phyloP scores from a whole-genome alignment of 345 rosid genomes.

The Eucalyptus polybractea region DNA sequence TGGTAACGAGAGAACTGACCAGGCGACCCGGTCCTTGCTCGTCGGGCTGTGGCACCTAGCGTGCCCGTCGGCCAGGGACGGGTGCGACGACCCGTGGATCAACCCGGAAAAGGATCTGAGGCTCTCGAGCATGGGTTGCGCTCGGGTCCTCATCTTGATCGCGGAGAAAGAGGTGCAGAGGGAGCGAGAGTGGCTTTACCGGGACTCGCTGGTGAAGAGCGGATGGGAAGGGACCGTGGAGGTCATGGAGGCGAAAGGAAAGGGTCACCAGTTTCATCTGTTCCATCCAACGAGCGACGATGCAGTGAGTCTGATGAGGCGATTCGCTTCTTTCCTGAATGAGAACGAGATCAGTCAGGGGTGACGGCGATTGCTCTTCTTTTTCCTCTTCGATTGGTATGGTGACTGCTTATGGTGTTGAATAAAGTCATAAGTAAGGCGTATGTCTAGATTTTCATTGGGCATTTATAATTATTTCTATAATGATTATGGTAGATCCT shows the following conservation, averaged over 20 bases:
- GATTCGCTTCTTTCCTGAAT: background rate
- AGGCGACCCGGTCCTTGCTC: background rate
- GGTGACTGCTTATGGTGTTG: background rate
- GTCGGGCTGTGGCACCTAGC: conserved; percentile 1
- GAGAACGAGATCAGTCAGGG: background rate
- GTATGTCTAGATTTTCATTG: background rate
- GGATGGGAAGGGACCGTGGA: background rate
- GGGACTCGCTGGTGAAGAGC: background rate
- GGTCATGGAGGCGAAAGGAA: background rate
- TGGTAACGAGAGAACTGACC: background rate
- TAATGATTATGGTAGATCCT: background rate
- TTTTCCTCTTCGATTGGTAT: background rate
- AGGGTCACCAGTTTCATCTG: background rate
- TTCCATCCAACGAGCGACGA: background rate
- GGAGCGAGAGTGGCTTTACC: background rate
- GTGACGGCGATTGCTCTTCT: background rate
- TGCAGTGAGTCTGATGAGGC: background rate
- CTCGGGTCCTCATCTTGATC: conserved; percentile 12
- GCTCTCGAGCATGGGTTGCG: conserved; percentile 6
- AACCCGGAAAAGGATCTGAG: conserved; percentile 17
- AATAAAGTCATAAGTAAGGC: background rate
- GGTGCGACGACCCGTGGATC: conserved; percentile 14
- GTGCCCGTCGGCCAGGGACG: conserved; percentile 3
- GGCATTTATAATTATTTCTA: background rate
- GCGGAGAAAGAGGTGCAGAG: conserved; percentile 15